phyloP scores from a whole-genome alignment of 768 basidiomycete genomes.

The Dacryopinax primogenitus region DNA sequence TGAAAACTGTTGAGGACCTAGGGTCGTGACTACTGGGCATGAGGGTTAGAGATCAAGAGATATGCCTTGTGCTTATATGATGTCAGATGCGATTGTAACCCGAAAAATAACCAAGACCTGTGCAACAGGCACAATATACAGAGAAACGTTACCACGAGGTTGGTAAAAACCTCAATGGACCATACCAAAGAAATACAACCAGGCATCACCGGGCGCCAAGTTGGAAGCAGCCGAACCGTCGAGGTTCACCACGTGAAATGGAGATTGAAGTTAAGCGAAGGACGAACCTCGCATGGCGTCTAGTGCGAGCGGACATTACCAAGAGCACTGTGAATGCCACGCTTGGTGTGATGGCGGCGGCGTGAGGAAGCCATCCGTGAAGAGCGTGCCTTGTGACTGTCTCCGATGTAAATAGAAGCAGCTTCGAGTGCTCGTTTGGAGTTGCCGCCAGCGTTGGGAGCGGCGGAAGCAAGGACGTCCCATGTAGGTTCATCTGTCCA shows the following conservation, averaged over 20 bases:
- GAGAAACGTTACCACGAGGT: neutral
- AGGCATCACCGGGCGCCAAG: neutral
- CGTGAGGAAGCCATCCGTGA: neutral
- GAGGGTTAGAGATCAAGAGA: neutral
- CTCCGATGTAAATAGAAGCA: neutral
- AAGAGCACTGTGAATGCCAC: neutral
- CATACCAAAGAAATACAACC: neutral
- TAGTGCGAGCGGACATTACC: neutral
- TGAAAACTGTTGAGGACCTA: neutral
- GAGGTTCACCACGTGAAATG: neutral
- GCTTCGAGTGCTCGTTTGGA: neutral
- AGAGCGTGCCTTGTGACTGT: neutral
- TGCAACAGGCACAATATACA: neutral
- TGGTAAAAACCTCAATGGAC: neutral
- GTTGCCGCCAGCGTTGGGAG: neutral
- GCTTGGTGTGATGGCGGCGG: neutral
- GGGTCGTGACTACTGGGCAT: neutral
- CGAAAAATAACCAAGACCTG: neutral
- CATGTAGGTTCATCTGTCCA: slow-evolving; percentile 19
- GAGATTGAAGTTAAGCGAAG: neutral
- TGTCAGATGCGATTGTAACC: neutral
- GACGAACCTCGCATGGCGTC: neutral
- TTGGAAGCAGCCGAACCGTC: neutral
- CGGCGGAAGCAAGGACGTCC: slow-evolving; percentile 9
- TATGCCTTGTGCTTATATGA: neutral